A percentile compares a stretch with the other conserved stretches of the same genome.
phyloP scores from a whole-genome alignment of 2,329 filamentous ascomycete species.

The Alternaria atra region DNA sequence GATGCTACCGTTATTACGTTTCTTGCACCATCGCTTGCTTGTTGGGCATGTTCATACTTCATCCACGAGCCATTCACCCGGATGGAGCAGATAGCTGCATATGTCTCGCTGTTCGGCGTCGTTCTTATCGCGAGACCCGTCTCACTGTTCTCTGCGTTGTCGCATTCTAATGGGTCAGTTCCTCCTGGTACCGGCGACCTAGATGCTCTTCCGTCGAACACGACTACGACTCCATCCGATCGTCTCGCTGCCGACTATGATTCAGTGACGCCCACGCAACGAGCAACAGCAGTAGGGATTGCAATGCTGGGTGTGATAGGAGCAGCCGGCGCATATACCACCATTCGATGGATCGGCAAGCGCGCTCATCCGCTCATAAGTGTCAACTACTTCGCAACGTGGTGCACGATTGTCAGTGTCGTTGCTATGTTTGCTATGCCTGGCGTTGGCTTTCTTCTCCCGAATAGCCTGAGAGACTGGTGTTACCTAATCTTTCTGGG shows the following conservation, averaged over 20 bases:
- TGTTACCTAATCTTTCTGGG: slow-evolving; percentile 73
- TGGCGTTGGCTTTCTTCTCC: slow-evolving; percentile 65
- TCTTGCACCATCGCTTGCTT: slow-evolving; percentile 78
- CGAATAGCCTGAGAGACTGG: slow-evolving; percentile 68
- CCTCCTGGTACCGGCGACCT: slow-evolving; percentile 45
- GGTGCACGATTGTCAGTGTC: slow-evolving; percentile 73
- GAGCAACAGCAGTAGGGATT: slow-evolving; percentile 73
- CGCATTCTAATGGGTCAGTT: slow-evolving; percentile 30
- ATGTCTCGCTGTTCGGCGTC: slow-evolving; percentile 80
- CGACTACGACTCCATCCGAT: slow-evolving; percentile 25
- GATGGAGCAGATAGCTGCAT: slow-evolving; percentile 77
- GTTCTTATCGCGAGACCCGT: slow-evolving; percentile 81
- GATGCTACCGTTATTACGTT: slow-evolving; percentile 93
- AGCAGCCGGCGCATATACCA: slow-evolving; percentile 75
- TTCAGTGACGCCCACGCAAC: slow-evolving; percentile 67
- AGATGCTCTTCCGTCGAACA: slow-evolving; percentile 43
- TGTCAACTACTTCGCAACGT: slow-evolving; percentile 82
- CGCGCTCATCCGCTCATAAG: slow-evolving; percentile 83
- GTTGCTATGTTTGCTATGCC: slow-evolving; percentile 67
- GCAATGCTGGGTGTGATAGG: slow-evolving; percentile 82
- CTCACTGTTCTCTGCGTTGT: slow-evolving; percentile 60
- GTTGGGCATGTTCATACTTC: slow-evolving; percentile 80
- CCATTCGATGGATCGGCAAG: slow-evolving; percentile 80
- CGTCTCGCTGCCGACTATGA: slow-evolving; percentile 51
- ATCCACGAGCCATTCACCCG: slow-evolving; percentile 80